Percentiles rank a stretch among this genome's conserved stretches.
These are phyloP conservation scores for Yueomyces sinensis DNA, from an alignment of 805 yeast genomes.

Conservation along the genomic window DNA sequence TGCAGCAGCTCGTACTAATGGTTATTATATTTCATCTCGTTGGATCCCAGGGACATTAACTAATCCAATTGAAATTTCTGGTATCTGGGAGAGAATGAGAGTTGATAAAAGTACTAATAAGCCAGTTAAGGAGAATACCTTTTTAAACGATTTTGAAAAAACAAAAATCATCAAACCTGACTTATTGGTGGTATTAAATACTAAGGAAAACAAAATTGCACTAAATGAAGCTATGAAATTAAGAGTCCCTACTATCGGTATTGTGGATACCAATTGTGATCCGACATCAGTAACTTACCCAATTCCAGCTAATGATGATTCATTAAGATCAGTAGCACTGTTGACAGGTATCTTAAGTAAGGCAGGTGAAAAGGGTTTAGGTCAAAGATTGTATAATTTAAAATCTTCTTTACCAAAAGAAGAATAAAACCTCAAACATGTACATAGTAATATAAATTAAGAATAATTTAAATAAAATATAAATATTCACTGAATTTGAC, in stretches of 20 bases:
- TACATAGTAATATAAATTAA: too few relatives aligned
- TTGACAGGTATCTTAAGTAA: conserved; percentile 55
- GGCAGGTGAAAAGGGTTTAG: neutral
- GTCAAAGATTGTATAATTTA: neutral
- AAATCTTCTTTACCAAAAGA: too few relatives aligned
- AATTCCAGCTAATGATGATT: conserved; percentile 92
- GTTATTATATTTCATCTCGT: conserved; percentile 67
- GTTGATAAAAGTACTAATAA: conserved; percentile 45
- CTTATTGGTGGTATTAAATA: conserved; percentile 73
- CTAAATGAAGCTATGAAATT: conserved; percentile 68
- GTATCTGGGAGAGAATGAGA: conserved; percentile 52
- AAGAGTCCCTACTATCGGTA: conserved; percentile 85
- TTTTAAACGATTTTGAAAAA: conserved; percentile 35
- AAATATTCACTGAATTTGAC: too few relatives aligned
- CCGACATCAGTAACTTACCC: conserved; percentile 86
- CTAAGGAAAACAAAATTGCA: conserved; percentile 71
- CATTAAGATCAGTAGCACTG: conserved; percentile 66
- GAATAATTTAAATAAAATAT: too few relatives aligned
- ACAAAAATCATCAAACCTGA: conserved; percentile 69
- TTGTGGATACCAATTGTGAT: conserved; percentile 88
- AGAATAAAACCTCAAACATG: too few relatives aligned
- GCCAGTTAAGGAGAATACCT: conserved; percentile 35
- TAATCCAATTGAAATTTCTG: conserved; percentile 56
- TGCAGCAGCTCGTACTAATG: conserved; percentile 68
- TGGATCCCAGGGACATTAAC: conserved; percentile 97